Evolutionary conservation across 768 basidiomycete species (phyloP), one percentile per base, ranked within the genome.

Genomic region (Glaciozyma martinii): DNA sequence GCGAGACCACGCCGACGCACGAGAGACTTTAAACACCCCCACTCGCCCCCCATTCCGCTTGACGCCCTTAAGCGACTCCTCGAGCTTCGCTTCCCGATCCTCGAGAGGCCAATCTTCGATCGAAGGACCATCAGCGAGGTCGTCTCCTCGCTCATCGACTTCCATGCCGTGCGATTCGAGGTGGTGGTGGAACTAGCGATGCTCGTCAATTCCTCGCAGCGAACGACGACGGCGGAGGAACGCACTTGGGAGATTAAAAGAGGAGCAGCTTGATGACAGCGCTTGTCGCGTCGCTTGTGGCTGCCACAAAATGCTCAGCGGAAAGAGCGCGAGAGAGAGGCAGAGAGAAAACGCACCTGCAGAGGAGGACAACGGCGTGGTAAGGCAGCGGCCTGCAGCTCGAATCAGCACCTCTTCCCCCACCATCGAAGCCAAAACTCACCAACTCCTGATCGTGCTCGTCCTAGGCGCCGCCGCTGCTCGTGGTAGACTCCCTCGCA

Each of bases 221-320:
- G 1, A 3, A 40, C 6, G 32, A 10, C 1, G 19, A 15, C 1
- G 40, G n/a, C 7, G 16, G 13, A 42, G 4, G 15, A 25, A 18
- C 62, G 12, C 21, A 59, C 62, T 47, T 68, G 67, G n/a, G 49
- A 27, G 46, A 70, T 63, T 57, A 59, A 66, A 10, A 60, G 54
- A 13, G 67, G 60, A 23, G 60, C 77, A 79, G 67, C 66, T 53
- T 97, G 86, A 30, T 84, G 83, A 76, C 94, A 99, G 66, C 90
- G 84, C 74, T 92, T 93, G 77, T 97, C 94, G 40, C 93, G 81
- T 71, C 83, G 84, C 78, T 91, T 90, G 78, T 98, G 94, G 3
- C 92, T 95, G 76, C 93, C 90, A 93, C 23, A 40, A 16, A 12
- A 44, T 49, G 43, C 3, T 27, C 37, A 44, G 15, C 16, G 29